Conservation (phyloP, 1,139 yeast genomes). For the Geotrichum bryndzae region DNA sequence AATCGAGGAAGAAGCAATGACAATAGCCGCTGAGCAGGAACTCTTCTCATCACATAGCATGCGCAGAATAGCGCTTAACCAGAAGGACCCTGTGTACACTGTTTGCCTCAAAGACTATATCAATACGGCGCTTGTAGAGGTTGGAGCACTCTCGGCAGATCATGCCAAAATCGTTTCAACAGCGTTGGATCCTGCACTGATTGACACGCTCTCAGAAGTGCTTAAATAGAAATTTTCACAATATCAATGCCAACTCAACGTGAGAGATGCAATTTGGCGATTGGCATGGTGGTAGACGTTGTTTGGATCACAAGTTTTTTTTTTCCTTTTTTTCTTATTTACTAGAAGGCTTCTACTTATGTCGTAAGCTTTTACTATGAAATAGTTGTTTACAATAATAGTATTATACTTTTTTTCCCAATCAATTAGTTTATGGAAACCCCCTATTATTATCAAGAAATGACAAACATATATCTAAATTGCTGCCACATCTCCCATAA, state of each 20-base stretch:
- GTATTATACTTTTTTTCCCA: too few relatives aligned
- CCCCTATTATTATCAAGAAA: too few relatives aligned
- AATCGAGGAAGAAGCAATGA: background rate
- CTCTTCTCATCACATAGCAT: slow-evolving; percentile 20
- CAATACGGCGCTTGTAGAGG: slow-evolving; percentile 1
- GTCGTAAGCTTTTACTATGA: too few relatives aligned
- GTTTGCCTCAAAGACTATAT: slow-evolving; percentile 20
- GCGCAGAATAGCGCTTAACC: slow-evolving; percentile 19
- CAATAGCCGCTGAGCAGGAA: slow-evolving; percentile 2
- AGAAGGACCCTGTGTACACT: slow-evolving; percentile 26
- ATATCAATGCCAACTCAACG: background rate
- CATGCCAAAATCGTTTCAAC: slow-evolving; percentile 9
- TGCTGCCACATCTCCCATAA: too few relatives aligned
- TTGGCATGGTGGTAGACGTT: too few relatives aligned
- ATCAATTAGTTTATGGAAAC: too few relatives aligned
- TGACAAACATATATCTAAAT: too few relatives aligned
- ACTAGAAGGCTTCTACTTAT: too few relatives aligned
- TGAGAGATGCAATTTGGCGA: background rate
- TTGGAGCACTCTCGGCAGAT: slow-evolving; percentile 5
- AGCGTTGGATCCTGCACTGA: slow-evolving; percentile 7
- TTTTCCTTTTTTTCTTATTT: too few relatives aligned
- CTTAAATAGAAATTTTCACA: background rate
- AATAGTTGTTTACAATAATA: too few relatives aligned
- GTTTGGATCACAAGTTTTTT: too few relatives aligned
- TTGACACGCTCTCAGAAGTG: slow-evolving; percentile 14